phyloP scores from a whole-genome alignment of 1,284 basidiomycete species.

The Rhodotorula sp. region DNA sequence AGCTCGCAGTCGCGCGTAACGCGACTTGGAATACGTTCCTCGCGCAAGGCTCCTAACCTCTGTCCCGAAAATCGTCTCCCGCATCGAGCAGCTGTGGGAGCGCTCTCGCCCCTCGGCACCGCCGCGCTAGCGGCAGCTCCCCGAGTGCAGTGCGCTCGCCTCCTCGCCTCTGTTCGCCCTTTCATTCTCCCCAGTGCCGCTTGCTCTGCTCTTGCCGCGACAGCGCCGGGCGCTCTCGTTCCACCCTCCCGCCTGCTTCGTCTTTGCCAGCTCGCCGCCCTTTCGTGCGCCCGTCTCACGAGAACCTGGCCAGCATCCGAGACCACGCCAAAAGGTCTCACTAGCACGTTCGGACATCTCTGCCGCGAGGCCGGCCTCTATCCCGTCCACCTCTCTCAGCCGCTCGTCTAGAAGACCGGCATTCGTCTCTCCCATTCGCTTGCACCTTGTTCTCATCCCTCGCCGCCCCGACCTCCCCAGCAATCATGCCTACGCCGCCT shows the following conservation, averaged over 20 bases:
- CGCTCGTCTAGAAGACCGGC: too few species aligned
- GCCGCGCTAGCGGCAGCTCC: background rate
- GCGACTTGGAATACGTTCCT: background rate
- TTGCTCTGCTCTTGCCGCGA: too few species aligned
- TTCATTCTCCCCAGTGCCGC: background rate
- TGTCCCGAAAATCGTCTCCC: background rate
- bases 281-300: background rate
- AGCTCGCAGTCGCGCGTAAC: background rate
- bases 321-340: too few species aligned
- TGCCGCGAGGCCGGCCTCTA: too few species aligned
- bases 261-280: background rate
- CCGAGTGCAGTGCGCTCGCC: background rate
- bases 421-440: too few species aligned
- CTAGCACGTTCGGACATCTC: too few species aligned
- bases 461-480: background rate
- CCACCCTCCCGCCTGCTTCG: background rate
- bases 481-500: constrained; percentile 1
- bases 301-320: too few species aligned
- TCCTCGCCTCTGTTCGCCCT: background rate
- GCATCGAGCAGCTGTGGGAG: constrained; percentile 5
- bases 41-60: background rate
- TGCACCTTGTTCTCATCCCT: background rate
- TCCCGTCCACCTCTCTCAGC: too few species aligned
- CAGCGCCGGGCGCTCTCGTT: too few species aligned
- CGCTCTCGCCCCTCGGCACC: background rate